Base-by-base conservation (phyloP, 1,284 basidiomycete genomes). In the Leccinum solheimii region DNA sequence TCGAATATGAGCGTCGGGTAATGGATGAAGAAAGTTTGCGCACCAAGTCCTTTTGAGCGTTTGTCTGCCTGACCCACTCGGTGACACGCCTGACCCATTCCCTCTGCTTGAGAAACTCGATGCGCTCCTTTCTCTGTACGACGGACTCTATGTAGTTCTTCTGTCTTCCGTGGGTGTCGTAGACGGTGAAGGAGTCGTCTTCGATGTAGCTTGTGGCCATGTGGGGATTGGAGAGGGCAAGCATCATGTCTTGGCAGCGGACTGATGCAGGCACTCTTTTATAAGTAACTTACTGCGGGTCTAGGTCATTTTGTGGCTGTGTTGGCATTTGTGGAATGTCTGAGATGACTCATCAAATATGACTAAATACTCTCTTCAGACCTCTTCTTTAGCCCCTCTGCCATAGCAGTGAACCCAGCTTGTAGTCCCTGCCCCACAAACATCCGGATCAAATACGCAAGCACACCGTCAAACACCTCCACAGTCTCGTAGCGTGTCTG, bases 401-500 rank as follows among this genome's bases (percentile, higher is more conserved):
- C 85, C 77, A 86, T 85, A 0, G 83, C 86, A 19, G 73, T 67
- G 43, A 87, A 84, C 0, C 81, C 83, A 58, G 70, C 61, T 32
- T 72, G 71, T 62, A 91, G 69, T 52, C 81, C 79, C 21, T 63
- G 62, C 5, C 76, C 72, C 13, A 84, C 66, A 58, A 84, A 79
- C 55, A 78, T 74, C 66, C 78, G 79, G 59, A 89, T 72, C n/a
- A 86, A 4, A 66, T 86, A 86, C 38, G 86, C 86, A 5, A 83
- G 57, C 5, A 81, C 21, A 0, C 89, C 88, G 11, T 72, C 72
- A 62, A 90, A 89, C 34, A 83, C 82, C 69, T 87, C 86, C n/a
- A 81, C 74, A 5, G 82, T 84, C 71, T 90, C 86, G 67, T 91
- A 91, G 57, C 79, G 80, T 34, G 85, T 86, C 74, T 80, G 81